Percentiles rank a stretch among this genome's conserved stretches.
These are phyloP conservation scores for Echinosophora koreensis DNA, from an alignment of 306 rosid genomes.

Conservation along the genomic window DNA sequence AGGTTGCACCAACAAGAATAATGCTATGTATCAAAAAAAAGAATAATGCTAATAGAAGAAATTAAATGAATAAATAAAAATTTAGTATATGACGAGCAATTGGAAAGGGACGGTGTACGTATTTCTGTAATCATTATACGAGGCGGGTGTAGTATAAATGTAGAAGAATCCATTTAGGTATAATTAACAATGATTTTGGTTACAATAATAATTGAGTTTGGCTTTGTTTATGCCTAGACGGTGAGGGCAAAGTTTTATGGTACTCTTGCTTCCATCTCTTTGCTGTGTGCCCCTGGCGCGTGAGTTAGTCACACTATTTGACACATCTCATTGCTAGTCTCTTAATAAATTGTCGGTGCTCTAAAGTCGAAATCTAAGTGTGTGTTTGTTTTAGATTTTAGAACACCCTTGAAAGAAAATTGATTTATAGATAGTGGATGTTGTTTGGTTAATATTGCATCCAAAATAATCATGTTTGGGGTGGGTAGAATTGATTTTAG, in stretches of 20 bases:
- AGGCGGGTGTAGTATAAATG: no score
- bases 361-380: neutral
- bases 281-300: neutral
- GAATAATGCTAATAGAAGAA: no score
- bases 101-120: conserved; percentile 1
- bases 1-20: no score
- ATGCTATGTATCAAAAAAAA: no score
- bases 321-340: neutral
- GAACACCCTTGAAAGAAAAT: no score
- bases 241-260: neutral
- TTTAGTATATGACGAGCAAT: neutral
- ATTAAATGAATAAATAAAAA: no score
- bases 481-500: no score
- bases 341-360: conserved; percentile 36
- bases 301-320: neutral
- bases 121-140: neutral
- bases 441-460: no score
- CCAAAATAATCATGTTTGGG: no score
- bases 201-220: conserved; percentile 29
- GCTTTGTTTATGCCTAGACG: neutral
- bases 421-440: no score
- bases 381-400: no score
- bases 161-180: neutral
- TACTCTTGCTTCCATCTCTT: neutral
- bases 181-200: neutral